Base-by-base conservation (phyloP, 352 stramenopile species). In the Pythium rhizo-oryzae region DNA sequence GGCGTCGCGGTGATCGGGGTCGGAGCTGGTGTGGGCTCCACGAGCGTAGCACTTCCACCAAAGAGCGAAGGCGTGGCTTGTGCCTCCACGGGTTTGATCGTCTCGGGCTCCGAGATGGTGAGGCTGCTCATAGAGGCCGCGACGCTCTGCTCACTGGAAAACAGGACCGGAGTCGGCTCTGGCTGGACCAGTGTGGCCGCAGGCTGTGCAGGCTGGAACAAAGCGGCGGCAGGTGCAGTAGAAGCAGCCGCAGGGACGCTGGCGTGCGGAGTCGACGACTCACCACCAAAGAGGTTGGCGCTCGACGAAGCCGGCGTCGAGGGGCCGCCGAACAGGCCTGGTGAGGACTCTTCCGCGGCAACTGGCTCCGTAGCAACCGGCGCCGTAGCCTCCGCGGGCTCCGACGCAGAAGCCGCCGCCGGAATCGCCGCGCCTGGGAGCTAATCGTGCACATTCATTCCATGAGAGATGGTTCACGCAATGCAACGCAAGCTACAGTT, bases 61-160 rank as follows among this genome's bases (percentile, higher is more conserved):
- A 72, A 72, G 8, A 68, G 59, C 19, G 58, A 64, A 15, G 59
- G 18, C 18, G 66, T 33, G 13, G 70, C 35, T 52, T 61, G 65
- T 57, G 56, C 13, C 21, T 47, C 60, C 21, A 49, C 59, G 0
- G 51, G 50, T 28, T 44, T 44, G 21, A 54, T 15, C 2, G 58
- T 51, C 19, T 66, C 47, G 21, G 53, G 28, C 21, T 57, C 73
- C 33, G 56, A 68, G 23, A 71, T 53, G 11, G 52, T 63, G 1
- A 71, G 58, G 21, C 28, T 62, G 24, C 65, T 52, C 28, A 71
- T 43, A 1, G 57, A 67, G 6, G 50, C 39, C 12, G 47, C 30
- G 8, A 71, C 65, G 24, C 46, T 64, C 6, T 30, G 50, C 11
- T 55, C 41, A 24, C 52, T 59, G 8, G 65, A 16, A 21, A 61